These are phyloP conservation scores for Hsuehochloa calcarea DNA, from an alignment of 176 grass and related monocot genomes.

Conservation along the genomic window DNA sequence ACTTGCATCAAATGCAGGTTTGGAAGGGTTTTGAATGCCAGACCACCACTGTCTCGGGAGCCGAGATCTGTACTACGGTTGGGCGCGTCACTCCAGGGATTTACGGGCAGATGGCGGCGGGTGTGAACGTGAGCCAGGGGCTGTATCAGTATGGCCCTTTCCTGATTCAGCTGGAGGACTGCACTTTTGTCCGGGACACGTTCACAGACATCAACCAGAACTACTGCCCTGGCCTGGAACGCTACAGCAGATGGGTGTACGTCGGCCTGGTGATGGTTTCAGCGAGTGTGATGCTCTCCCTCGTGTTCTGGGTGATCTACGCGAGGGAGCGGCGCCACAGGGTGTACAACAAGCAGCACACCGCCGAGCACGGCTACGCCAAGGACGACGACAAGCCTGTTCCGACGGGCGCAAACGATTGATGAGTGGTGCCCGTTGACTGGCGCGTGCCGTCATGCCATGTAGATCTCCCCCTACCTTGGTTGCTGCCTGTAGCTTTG, in stretches of 20 bases:
- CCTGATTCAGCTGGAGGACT: slow-evolving; percentile 74
- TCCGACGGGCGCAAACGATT: not conserved
- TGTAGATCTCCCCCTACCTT: slow-evolving; percentile 11
- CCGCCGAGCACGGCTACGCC: slow-evolving; percentile 14
- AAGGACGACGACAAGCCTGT: slow-evolving; percentile 45
- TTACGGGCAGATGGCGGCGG: slow-evolving; percentile 62
- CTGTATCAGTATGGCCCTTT: slow-evolving; percentile 81
- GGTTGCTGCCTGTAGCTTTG: not conserved
- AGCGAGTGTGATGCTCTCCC: slow-evolving; percentile 61
- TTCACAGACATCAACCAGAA: slow-evolving; percentile 58
- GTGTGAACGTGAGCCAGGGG: slow-evolving; percentile 54
- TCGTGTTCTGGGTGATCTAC: slow-evolving; percentile 86
- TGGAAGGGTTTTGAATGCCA: slow-evolving; percentile 61
- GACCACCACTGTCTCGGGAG: slow-evolving; percentile 38
- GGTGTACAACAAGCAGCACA: slow-evolving; percentile 57
- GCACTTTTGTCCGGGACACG: slow-evolving; percentile 80
- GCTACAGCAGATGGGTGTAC: slow-evolving; percentile 79
- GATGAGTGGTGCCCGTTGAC: not conserved
- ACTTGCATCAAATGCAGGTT: slow-evolving; percentile 44
- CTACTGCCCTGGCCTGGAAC: slow-evolving; percentile 72
- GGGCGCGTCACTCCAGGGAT: slow-evolving; percentile 65
- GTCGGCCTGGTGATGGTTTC: slow-evolving; percentile 81
- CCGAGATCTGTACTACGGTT: slow-evolving; percentile 53
- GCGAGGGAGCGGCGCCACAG: slow-evolving; percentile 82
- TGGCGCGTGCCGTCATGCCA: not conserved